These are phyloP conservation scores for Termitomyces sp. DNA, from an alignment of 768 basidiomycete genomes.

Conservation along the genomic window DNA sequence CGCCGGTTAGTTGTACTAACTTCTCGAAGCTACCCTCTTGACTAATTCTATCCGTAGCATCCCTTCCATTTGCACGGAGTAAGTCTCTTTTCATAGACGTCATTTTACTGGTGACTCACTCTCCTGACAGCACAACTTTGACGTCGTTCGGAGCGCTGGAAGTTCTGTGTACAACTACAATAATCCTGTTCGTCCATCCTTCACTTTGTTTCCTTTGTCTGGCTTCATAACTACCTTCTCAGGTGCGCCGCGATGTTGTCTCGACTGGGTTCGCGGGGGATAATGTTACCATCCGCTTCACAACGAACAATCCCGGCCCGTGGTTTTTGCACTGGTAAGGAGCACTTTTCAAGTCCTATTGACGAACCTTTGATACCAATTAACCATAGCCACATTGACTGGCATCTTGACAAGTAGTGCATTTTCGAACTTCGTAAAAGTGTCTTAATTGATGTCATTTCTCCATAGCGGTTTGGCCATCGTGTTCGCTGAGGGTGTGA, in stretches of 20 bases:
- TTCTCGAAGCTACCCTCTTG: neutral
- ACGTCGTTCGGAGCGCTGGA: conserved; percentile 30
- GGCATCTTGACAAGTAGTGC: conserved; percentile 7
- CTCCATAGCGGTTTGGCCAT: neutral
- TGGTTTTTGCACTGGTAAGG: conserved; percentile 17
- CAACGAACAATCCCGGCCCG: conserved; percentile 34
- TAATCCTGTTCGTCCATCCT: conserved; percentile 33
- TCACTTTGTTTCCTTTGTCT: neutral
- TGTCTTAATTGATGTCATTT: neutral
- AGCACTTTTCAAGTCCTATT: neutral
- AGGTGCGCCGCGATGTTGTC: conserved; percentile 20
- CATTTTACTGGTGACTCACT: neutral
- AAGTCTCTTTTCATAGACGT: neutral
- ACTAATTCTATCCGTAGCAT: conserved; percentile 15
- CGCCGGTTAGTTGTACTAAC: conserved; percentile 18
- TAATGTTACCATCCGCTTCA: conserved; percentile 35
- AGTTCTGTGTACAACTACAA: conserved; percentile 29
- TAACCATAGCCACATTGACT: neutral
- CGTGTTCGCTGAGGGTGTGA: conserved; percentile 22
- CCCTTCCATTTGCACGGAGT: conserved; percentile 28
- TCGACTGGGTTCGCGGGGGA: conserved; percentile 14
- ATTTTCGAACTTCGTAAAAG: too few relatives aligned
- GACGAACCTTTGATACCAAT: neutral
- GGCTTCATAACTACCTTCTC: neutral
- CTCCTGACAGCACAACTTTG: conserved; percentile 27